These are phyloP conservation scores for Penicillium silybi DNA, from an alignment of 495 filamentous ascomycete genomes.

Conservation along the genomic window DNA sequence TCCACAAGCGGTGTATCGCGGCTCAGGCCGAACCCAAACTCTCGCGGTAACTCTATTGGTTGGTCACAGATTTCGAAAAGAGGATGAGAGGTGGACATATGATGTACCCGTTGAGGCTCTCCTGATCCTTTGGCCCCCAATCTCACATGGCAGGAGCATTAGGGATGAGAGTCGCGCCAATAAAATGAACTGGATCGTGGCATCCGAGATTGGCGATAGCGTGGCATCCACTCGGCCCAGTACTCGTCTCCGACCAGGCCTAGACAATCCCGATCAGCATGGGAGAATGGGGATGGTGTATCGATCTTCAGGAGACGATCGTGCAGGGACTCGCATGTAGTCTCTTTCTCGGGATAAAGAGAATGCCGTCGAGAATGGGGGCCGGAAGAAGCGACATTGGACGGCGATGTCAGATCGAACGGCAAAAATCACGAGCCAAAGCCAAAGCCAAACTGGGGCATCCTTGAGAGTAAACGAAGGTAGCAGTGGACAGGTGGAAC, in stretches of 20 bases:
- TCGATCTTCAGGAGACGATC: neutral
- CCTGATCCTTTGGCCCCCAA: neutral
- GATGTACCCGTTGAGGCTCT: neutral
- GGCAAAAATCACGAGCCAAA: constrained; percentile 3
- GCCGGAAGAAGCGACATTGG: neutral
- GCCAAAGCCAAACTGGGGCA: neutral
- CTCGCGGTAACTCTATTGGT: constrained; percentile 10
- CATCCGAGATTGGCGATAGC: neutral
- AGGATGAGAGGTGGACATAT: neutral
- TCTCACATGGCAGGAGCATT: neutral
- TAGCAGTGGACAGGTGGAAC: neutral
- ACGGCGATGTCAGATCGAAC: constrained; percentile 4
- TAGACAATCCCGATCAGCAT: neutral
- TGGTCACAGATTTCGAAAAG: neutral
- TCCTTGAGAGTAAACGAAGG: neutral
- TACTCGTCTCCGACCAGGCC: too few species aligned
- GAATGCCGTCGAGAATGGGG: too few species aligned
- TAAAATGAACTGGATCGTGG: neutral
- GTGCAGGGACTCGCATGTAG: too few species aligned
- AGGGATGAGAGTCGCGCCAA: neutral
- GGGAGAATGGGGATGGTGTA: neutral
- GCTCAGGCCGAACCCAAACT: constrained; percentile 24
- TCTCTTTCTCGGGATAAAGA: too few species aligned
- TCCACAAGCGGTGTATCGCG: constrained; percentile 5
- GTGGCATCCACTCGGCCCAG: neutral